Evolutionary conservation across 2,329 filamentous ascomycete species (phyloP), one percentile per base, ranked within the genome.

Genomic region (Alternaria sp.): DNA sequence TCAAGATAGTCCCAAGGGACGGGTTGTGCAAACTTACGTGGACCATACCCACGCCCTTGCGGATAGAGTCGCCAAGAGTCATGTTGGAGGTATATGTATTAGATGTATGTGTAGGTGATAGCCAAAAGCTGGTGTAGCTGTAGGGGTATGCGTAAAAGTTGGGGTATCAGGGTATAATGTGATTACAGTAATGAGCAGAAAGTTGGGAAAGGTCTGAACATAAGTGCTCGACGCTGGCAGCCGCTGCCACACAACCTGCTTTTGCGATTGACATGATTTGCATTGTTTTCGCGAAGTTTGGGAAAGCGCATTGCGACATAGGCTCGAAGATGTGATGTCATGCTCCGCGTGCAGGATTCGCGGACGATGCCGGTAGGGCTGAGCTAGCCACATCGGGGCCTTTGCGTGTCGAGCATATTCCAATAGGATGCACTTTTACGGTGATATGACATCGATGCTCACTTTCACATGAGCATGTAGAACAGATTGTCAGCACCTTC

Each of bases 41-140:
- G 30, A 79, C 62, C 56, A 74, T 66, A 12, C 74, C 70, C 20
- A 75, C 73, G 11, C 75, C 76, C 54, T 78, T 75, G 52, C 73
- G 73, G 36, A 79, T 62, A 16, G 74, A 70, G 43, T 70, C 69
- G 56, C 75, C 75, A 20, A 76, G 56, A 61, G 72, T 62, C 71
- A 77, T 78, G 4, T 57, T 66, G 41, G 11, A 7, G 34, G 16
- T 25, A n/a, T 48, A 11, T 9, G 27, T 48, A 51, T 45, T 38
- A 40, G 16, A 32, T 5, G 36, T 60, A 54, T 27, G 25, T 18
- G 50, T 59, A 54, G 50, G 28, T 25, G 20, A 43, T 43, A 9
- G 20, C 20, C 40, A n/a, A 41, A 22, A 41, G 40, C 40, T 43
- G 5, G 25, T 28, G 38, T 59, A 54, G 50, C 22, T 48, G 41